Percentiles rank a stretch among this genome's conserved stretches.
Conservation (phyloP, 2,329 filamentous ascomycete genomes). For the Epichloe hybrida region DNA sequence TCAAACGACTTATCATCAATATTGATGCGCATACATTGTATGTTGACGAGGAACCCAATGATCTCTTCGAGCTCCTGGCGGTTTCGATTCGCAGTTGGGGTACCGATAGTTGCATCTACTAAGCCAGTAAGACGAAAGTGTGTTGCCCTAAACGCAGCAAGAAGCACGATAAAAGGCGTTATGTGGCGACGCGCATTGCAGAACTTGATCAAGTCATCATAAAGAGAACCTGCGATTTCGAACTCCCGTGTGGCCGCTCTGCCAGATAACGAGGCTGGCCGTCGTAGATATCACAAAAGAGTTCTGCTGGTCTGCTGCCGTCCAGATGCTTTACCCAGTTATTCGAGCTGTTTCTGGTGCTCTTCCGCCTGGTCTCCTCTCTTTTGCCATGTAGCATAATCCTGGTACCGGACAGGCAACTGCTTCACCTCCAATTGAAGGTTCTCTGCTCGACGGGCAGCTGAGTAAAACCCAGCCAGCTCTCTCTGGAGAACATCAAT, state of each 20-base stretch:
- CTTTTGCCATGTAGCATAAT: background rate
- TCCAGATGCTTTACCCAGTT: background rate
- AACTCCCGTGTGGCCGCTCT: background rate
- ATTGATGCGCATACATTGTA: constrained; percentile 13
- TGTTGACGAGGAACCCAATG: constrained; percentile 15
- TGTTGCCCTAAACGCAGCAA: background rate
- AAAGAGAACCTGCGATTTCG: background rate
- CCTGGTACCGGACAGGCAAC: background rate
- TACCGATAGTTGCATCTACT: constrained; percentile 6
- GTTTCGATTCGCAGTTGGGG: constrained; percentile 11
- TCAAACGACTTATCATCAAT: constrained; percentile 1
- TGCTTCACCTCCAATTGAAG: background rate
- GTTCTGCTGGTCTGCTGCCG: background rate
- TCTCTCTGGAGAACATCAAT: too few species aligned
- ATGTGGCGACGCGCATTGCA: background rate
- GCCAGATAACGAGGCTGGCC: background rate
- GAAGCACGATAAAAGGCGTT: background rate
- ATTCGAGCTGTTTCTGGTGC: background rate
- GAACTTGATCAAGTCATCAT: background rate
- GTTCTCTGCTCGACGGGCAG: too few species aligned
- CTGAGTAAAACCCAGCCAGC: too few species aligned
- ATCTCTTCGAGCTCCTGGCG: constrained; percentile 10
- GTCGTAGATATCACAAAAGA: background rate
- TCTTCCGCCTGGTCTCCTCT: background rate
- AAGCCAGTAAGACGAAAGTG: background rate